These are phyloP conservation scores for Pneumocystis jirovecii DNA, from an alignment of 1,139 yeast genomes.

Conservation along the genomic window DNA sequence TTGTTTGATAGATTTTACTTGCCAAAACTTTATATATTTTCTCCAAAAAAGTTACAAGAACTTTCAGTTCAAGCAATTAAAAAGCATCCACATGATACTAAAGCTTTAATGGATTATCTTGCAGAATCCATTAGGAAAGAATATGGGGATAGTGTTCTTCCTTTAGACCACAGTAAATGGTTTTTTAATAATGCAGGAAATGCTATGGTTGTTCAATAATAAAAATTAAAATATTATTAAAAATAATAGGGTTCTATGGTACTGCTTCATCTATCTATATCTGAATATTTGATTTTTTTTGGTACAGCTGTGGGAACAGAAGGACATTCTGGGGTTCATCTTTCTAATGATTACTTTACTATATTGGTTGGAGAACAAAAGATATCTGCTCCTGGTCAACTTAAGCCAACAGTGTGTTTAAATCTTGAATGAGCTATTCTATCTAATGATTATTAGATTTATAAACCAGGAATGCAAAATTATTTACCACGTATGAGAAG, in stretches of 20 bases:
- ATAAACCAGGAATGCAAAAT: slow-evolving; percentile 40
- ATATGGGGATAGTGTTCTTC: slow-evolving; percentile 59
- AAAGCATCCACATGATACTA: slow-evolving; percentile 43
- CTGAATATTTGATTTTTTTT: slow-evolving; percentile 79
- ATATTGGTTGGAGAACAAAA: slow-evolving; percentile 64
- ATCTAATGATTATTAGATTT: slow-evolving; percentile 11
- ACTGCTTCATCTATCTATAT: slow-evolving; percentile 85
- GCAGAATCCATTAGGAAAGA: slow-evolving; percentile 43
- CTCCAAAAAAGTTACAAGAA: slow-evolving; percentile 32
- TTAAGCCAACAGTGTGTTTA: slow-evolving; percentile 13
- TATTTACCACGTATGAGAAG: slow-evolving; percentile 56
- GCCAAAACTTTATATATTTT: slow-evolving; percentile 51
- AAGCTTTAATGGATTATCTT: slow-evolving; percentile 46
- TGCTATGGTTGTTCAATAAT: slow-evolving; percentile 44
- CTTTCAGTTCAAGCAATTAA: slow-evolving; percentile 30
- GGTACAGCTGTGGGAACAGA: slow-evolving; percentile 87
- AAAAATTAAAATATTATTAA: neutral
- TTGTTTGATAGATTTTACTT: slow-evolving; percentile 20
- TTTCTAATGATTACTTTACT: slow-evolving; percentile 91
- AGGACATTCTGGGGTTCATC: slow-evolving; percentile 91
- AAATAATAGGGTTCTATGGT: slow-evolving; percentile 58
- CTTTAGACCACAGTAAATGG: slow-evolving; percentile 68
- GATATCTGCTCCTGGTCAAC: slow-evolving; percentile 52
- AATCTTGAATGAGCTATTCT: neutral
- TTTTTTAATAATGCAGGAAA: slow-evolving; percentile 96